These are phyloP conservation scores for Colletotrichum shisoi DNA, from an alignment of 2,329 filamentous ascomycete genomes.

Conservation along the genomic window DNA sequence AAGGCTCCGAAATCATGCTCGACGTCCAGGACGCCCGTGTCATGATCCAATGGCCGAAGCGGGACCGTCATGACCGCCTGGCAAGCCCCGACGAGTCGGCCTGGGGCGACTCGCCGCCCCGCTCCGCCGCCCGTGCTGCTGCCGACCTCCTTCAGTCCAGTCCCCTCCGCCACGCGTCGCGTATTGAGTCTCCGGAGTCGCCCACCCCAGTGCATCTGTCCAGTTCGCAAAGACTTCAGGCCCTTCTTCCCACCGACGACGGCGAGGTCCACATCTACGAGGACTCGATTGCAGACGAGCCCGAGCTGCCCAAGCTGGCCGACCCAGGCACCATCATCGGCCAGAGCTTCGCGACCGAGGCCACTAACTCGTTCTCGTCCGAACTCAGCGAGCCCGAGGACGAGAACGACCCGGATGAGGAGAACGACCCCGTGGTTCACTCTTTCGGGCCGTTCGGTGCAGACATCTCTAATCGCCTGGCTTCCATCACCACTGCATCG, in stretches of 20 bases:
- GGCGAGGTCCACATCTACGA: constrained; percentile 42
- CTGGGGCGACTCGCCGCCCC: constrained; percentile 70
- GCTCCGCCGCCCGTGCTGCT: constrained; percentile 48
- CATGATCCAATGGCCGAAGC: constrained; percentile 83
- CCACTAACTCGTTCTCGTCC: constrained; percentile 64
- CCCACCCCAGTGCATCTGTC: constrained; percentile 56
- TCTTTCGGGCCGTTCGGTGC: constrained; percentile 91
- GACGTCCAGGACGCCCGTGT: constrained; percentile 94
- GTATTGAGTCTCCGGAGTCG: constrained; percentile 79
- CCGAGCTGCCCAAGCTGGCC: constrained; percentile 51
- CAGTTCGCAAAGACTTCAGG: constrained; percentile 56
- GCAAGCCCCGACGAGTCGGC: constrained; percentile 70
- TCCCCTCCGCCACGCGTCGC: constrained; percentile 62
- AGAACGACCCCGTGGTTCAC: constrained; percentile 91
- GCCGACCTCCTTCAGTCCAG: constrained; percentile 64
- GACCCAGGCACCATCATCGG: constrained; percentile 42
- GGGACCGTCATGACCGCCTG: constrained; percentile 57
- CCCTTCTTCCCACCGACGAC: constrained; percentile 51
- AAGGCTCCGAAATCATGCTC: constrained; percentile 88
- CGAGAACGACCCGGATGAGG: constrained; percentile 75
- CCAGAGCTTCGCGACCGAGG: constrained; percentile 61
- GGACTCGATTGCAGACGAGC: constrained; percentile 42
- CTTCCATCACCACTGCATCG: constrained; percentile 76
- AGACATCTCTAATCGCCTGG: constrained; percentile 82
- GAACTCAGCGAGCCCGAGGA: constrained; percentile 62